phyloP scores from a whole-genome alignment of 805 yeast species.

The Vanderwaltozyma polyspora region DNA sequence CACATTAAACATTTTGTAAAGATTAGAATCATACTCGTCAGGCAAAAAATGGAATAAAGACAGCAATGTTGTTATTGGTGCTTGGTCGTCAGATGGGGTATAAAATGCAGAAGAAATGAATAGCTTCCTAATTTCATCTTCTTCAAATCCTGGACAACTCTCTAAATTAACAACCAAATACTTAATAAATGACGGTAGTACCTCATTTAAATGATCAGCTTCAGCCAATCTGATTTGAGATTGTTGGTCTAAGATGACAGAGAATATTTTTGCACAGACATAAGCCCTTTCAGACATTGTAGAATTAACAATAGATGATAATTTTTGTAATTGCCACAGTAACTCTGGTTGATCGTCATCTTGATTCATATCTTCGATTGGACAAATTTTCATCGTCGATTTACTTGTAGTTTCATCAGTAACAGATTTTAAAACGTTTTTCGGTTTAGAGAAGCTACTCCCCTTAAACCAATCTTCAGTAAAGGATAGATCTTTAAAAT shows the following conservation, averaged over 20 bases:
- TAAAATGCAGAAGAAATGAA: constrained; percentile 23
- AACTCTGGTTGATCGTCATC: constrained; percentile 16
- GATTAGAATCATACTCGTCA: constrained; percentile 24
- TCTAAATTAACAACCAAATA: constrained; percentile 8
- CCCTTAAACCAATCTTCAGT: constrained; percentile 21
- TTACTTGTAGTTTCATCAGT: constrained; percentile 1
- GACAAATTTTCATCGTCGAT: constrained; percentile 3
- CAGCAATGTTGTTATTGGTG: constrained; percentile 16
- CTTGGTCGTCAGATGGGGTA: constrained; percentile 11
- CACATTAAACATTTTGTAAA: constrained; percentile 26
- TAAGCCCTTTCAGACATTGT: constrained; percentile 15
- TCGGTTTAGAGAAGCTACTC: constrained; percentile 4
- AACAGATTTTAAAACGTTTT: constrained; percentile 5
- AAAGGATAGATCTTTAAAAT: constrained; percentile 17
- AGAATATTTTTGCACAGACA: constrained; percentile 14
- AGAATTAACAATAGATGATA: constrained; percentile 15
- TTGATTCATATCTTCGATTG: constrained; percentile 4
- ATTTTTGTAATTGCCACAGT: constrained; percentile 21
- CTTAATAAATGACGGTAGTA: constrained; percentile 21
- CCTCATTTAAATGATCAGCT: constrained; percentile 22
- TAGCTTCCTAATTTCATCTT: constrained; percentile 7
- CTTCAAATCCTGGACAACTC: constrained; percentile 11
- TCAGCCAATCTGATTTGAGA: constrained; percentile 11
- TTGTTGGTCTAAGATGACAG: constrained; percentile 13
- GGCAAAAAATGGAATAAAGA: constrained; percentile 25